Conservation (phyloP, 2,329 filamentous ascomycete species). For the Botrytis pseudocinerea region DNA sequence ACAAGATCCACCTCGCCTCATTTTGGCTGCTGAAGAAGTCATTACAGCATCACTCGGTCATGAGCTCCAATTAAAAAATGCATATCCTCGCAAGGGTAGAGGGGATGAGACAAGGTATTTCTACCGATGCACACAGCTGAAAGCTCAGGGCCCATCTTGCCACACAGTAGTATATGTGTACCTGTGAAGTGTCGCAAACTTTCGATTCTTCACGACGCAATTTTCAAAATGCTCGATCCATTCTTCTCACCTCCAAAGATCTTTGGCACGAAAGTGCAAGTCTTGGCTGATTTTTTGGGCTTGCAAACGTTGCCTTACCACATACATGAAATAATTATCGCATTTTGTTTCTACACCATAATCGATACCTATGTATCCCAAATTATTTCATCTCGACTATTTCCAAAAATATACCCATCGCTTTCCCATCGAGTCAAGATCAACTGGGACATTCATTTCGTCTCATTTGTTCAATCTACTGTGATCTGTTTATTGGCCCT, state of each 20-base stretch:
- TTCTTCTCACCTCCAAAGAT: not conserved
- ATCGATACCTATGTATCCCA: constrained; percentile 68
- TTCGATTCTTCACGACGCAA: not conserved
- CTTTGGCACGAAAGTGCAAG: not conserved
- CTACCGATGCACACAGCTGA: not conserved
- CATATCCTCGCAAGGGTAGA: not conserved
- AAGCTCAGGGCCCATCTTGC: not conserved
- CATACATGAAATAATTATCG: constrained; percentile 70
- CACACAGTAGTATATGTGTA: too few relatives aligned
- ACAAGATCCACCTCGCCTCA: not conserved
- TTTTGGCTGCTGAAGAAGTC: not conserved
- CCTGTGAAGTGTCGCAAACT: too few relatives aligned
- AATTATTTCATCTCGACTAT: constrained; percentile 61
- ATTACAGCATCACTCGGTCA: not conserved
- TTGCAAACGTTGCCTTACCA: constrained; percentile 66
- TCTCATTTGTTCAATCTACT: constrained; percentile 72
- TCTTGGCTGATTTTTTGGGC: not conserved
- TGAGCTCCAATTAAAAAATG: not conserved
- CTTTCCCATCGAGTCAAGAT: constrained; percentile 62
- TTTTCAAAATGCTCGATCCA: not conserved
- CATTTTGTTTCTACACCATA: constrained; percentile 65
- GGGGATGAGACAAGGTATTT: not conserved
- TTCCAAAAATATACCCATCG: constrained; percentile 53
- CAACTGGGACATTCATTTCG: constrained; percentile 83
- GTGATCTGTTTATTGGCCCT: constrained; percentile 71